Percentiles rank a stretch among this genome's conserved stretches.
phyloP scores from a whole-genome alignment of 2,329 filamentous ascomycete genomes.

The Coniochaeta ligniaria region DNA sequence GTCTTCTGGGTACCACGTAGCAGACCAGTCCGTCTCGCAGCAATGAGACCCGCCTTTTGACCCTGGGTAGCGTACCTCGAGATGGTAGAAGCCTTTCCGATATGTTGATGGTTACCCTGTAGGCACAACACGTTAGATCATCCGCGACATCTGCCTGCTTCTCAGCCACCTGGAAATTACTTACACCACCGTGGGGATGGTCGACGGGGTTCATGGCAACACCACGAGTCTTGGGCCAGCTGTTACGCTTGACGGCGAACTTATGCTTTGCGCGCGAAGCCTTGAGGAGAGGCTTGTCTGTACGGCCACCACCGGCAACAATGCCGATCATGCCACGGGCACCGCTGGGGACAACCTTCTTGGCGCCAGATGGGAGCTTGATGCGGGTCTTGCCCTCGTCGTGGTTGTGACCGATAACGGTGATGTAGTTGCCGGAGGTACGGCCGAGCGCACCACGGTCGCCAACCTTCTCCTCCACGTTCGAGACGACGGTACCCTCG shows the following conservation, averaged over 20 bases:
- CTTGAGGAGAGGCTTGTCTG: conserved; percentile 99
- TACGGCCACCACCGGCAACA: conserved; percentile 97
- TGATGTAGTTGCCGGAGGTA: conserved; percentile 99
- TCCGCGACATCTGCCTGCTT: not conserved
- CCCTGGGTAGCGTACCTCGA: conserved; percentile 94
- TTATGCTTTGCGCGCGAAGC: conserved; percentile 99
- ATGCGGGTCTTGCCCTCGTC: conserved; percentile 99
- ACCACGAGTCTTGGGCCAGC: conserved; percentile 99
- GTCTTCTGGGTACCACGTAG: conserved; percentile 99
- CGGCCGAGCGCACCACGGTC: conserved; percentile 94
- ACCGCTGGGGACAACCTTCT: conserved; percentile 94
- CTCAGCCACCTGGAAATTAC: conserved; percentile 22
- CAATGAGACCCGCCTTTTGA: conserved; percentile 99
- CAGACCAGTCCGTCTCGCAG: conserved; percentile 98
- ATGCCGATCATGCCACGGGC: conserved; percentile 99
- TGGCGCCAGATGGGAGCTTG: conserved; percentile 98
- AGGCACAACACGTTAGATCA: conserved; percentile 31
- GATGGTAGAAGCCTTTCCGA: conserved; percentile 99
- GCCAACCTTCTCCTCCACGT: conserved; percentile 98
- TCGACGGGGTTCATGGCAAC: conserved; percentile 99
- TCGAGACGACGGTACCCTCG: conserved; percentile 98
- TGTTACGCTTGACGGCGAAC: conserved; percentile 99
- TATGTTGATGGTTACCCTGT: conserved; percentile 99
- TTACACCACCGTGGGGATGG: conserved; percentile 90
- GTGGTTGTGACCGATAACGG: conserved; percentile 94